Evolutionary conservation across 805 yeast species (phyloP), one percentile per base, ranked within the genome.

Genomic region (Sugiyamaella marilandica): DNA sequence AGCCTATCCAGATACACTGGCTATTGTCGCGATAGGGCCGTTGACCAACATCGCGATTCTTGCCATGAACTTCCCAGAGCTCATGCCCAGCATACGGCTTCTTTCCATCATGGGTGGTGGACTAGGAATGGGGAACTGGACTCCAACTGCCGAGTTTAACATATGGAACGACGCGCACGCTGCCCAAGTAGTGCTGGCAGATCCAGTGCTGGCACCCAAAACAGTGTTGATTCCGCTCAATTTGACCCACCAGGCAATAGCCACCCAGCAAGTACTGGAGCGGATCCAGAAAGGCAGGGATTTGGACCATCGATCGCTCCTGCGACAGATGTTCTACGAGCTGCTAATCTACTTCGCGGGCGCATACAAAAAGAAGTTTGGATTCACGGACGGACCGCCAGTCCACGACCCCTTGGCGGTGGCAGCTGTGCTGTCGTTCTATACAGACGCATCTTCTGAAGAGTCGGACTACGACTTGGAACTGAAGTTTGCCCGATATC

Each of bases 21-120:
- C 83, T 33, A 64, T 88, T 1, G 81, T 84, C 0, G 87, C 90
- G 7, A 82, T 90, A 0, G 96, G 96, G 0, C 80, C 95, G 0
- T 69, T 85, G 59, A 89, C 96, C 3, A 85, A 88, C 61, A 65
- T 86, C 13, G 84, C 90, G 0, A 64, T 73, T 2, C 70, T 89
- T 37, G 73, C 85, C 35, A 58, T 65, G 24, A 68, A 68, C 41
- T 76, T 78, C 59, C 95, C 95, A 0, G 78, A 79, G 18, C 60
- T 79, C 13, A 75, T 70, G 52, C 43, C 65, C 1, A 72, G 76
- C 49, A 72, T 89, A 49, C 75, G 74, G 49, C 75, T 69, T 49
- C 65, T 89, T 14, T 74, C 86, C 10, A 76, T 86, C 18, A 87
- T 89, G 95, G 96, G 96, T 11, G 95, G 95, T 1, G 77, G 79